Conservation (phyloP, 2,329 filamentous ascomycete species). For the Arachnopeziza araneosa region DNA sequence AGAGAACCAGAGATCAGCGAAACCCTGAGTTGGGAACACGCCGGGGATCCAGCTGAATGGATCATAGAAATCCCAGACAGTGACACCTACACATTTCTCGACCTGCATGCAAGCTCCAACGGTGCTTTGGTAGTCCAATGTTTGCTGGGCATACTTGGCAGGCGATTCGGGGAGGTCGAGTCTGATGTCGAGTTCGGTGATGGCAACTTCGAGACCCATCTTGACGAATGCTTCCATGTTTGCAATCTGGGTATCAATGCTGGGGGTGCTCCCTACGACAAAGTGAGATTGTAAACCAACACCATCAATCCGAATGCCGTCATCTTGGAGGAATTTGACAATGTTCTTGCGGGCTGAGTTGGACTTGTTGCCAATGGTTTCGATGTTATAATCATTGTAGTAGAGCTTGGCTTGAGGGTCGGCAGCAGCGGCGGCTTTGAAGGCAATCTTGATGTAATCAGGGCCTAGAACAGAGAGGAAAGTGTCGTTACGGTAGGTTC, state of each 20-base stretch:
- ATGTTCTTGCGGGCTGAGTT: conserved; percentile 37
- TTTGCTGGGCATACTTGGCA: conserved; percentile 39
- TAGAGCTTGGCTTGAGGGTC: conserved; percentile 54
- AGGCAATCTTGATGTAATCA: conserved; percentile 52
- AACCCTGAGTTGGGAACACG: conserved; percentile 16
- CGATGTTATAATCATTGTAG: conserved; percentile 61
- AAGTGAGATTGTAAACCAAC: conserved; percentile 59
- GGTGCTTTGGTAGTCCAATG: conserved; percentile 37
- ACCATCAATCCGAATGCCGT: conserved; percentile 54
- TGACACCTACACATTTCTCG: conserved; percentile 24
- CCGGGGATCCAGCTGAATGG: conserved; percentile 21
- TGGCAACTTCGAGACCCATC: conserved; percentile 50
- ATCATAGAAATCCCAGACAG: conserved; percentile 29
- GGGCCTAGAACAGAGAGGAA: conserved; percentile 52
- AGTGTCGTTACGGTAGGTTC: conserved; percentile 45
- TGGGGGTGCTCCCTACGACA: conserved; percentile 42
- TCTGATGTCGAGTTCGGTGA: conserved; percentile 58
- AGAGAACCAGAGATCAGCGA: conserved; percentile 12
- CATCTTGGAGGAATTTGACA: conserved; percentile 39
- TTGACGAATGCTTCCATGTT: conserved; percentile 40
- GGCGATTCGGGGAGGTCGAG: conserved; percentile 39
- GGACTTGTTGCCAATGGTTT: conserved; percentile 44
- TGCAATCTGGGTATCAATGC: conserved; percentile 40
- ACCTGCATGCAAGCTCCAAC: conserved; percentile 21
- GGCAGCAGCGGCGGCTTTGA: conserved; percentile 48